Evolutionary conservation across 2,329 filamentous ascomycete genomes (phyloP).

Genomic region (Basipetospora chlamydospora): DNA sequence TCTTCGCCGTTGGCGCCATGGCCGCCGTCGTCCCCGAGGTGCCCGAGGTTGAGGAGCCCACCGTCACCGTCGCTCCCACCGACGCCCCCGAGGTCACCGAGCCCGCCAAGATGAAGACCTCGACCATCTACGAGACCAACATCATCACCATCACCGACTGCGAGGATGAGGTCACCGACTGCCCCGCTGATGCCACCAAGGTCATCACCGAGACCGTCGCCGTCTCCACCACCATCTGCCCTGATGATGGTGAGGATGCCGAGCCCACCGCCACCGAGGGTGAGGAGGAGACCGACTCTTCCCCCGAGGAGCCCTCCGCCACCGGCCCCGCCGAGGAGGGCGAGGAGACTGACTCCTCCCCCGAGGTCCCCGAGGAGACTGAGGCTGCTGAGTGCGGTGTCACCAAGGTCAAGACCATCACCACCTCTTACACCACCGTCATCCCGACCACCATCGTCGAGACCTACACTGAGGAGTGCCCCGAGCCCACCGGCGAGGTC

Average conservation of each 20-base stretch:
- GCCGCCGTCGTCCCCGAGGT: slow-evolving; percentile 29
- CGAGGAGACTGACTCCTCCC: slow-evolving; percentile 8
- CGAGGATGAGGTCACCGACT: slow-evolving; percentile 46
- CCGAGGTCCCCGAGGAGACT: slow-evolving; percentile 9
- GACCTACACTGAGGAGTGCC: slow-evolving; percentile 25
- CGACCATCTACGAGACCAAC: not conserved
- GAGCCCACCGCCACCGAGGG: slow-evolving; percentile 8
- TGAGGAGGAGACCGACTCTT: slow-evolving; percentile 6
- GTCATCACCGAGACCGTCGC: slow-evolving; percentile 21
- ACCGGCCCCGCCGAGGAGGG: slow-evolving; percentile 7
- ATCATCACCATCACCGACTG: slow-evolving; percentile 30
- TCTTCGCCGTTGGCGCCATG: slow-evolving; percentile 36
- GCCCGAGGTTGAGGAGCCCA: slow-evolving; percentile 13
- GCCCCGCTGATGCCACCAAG: slow-evolving; percentile 30
- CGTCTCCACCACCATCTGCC: slow-evolving; percentile 26
- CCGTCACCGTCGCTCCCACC: slow-evolving; percentile 9
- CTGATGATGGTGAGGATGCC: slow-evolving; percentile 12
- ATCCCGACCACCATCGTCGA: slow-evolving; percentile 35
- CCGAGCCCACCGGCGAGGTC: slow-evolving; percentile 16
- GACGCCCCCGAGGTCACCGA: slow-evolving; percentile 13
- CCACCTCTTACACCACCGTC: slow-evolving; percentile 41
- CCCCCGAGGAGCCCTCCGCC: slow-evolving; percentile 8
- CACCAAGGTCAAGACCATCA: slow-evolving; percentile 33
- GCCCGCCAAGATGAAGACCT: not conserved
- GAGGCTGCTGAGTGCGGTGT: slow-evolving; percentile 16